Evolutionary conservation across 2,329 filamentous ascomycete species (phyloP).

Genomic region (Pyrenochaeta sp.): DNA sequence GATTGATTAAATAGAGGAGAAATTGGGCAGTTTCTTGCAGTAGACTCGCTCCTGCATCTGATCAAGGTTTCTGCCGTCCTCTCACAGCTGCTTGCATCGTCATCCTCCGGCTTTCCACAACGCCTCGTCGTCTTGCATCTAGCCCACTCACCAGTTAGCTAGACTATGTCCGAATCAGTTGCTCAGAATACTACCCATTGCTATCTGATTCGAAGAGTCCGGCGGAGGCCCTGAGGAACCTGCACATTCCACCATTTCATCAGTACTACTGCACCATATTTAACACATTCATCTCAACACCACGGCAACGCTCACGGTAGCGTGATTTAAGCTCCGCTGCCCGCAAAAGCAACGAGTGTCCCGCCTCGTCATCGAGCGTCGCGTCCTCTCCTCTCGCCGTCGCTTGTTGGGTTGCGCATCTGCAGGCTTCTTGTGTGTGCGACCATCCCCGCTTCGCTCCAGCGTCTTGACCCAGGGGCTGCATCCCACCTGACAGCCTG

Average conservation of each 20-base stretch:
- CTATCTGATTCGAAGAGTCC: conserved; percentile 46
- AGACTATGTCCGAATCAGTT: conserved; percentile 46
- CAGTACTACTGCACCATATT: conserved; percentile 9
- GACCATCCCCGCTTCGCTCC: conserved; percentile 11
- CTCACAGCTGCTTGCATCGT: neutral
- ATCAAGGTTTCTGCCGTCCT: conserved; percentile 8
- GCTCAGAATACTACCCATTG: conserved; percentile 33
- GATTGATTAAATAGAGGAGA: conserved; percentile 12
- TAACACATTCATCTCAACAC: neutral
- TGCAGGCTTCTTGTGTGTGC: conserved; percentile 17
- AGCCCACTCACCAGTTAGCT: conserved; percentile 16
- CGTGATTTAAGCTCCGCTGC: neutral
- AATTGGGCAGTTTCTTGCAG: conserved; percentile 15
- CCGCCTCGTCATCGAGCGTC: conserved; percentile 3
- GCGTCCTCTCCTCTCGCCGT: neutral
- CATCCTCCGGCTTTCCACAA: neutral
- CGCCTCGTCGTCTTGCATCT: conserved; percentile 10
- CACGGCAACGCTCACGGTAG: conserved; percentile 12
- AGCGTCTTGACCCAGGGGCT: conserved; percentile 1
- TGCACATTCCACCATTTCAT: conserved; percentile 1
- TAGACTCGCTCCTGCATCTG: conserved; percentile 12
- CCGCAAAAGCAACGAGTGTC: conserved; percentile 9
- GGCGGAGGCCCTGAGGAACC: conserved; percentile 37
- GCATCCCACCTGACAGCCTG: conserved; percentile 11
- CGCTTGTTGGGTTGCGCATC: conserved; percentile 4